Percentiles rank a stretch among this genome's conserved stretches.
These are phyloP conservation scores for Secale cereale DNA, from an alignment of 176 grass and related monocot genomes.

Conservation along the genomic window DNA sequence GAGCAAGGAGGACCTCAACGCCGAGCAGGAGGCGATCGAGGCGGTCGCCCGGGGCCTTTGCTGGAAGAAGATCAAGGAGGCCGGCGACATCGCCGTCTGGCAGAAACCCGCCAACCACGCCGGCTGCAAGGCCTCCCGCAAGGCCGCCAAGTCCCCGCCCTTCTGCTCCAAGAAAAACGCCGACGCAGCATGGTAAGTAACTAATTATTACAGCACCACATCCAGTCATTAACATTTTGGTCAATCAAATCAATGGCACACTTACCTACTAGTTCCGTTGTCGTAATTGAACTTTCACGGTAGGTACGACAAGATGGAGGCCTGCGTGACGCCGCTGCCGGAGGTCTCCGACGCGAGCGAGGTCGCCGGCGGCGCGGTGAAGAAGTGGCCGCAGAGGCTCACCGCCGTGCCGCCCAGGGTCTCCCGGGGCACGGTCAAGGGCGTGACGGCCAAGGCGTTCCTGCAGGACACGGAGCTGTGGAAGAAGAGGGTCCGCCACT, in stretches of 20 bases:
- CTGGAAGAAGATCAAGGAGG: slow-evolving; percentile 87
- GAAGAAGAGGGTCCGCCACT: slow-evolving; percentile 61
- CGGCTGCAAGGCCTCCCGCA: slow-evolving; percentile 61
- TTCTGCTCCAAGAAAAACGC: slow-evolving; percentile 62
- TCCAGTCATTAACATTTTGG: not conserved
- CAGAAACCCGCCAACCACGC: slow-evolving; percentile 80
- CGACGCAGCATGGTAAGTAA: slow-evolving; percentile 91
- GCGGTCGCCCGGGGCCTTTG: slow-evolving; percentile 60
- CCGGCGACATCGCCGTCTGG: slow-evolving; percentile 90
- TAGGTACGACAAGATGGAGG: slow-evolving; percentile 93
- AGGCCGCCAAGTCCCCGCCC: slow-evolving; percentile 37
- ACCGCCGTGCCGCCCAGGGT: slow-evolving; percentile 72
- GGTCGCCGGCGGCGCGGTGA: slow-evolving; percentile 61
- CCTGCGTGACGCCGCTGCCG: slow-evolving; percentile 75
- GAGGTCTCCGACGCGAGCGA: slow-evolving; percentile 35
- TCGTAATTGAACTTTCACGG: not conserved
- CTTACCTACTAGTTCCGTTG: not conserved
- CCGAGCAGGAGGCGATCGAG: slow-evolving; percentile 81
- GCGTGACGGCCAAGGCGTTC: slow-evolving; percentile 56
- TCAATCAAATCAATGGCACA: too few relatives aligned
- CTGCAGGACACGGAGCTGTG: slow-evolving; percentile 70
- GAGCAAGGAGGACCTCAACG: slow-evolving; percentile 63
- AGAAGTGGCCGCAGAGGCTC: slow-evolving; percentile 81
- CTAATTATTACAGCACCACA: not conserved
- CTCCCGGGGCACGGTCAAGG: slow-evolving; percentile 31